A percentile compares a stretch with the other conserved stretches of the same genome.
Evolutionary conservation across 495 filamentous ascomycete genomes (phyloP).

Genomic region (Hypoxylon intermedium): DNA sequence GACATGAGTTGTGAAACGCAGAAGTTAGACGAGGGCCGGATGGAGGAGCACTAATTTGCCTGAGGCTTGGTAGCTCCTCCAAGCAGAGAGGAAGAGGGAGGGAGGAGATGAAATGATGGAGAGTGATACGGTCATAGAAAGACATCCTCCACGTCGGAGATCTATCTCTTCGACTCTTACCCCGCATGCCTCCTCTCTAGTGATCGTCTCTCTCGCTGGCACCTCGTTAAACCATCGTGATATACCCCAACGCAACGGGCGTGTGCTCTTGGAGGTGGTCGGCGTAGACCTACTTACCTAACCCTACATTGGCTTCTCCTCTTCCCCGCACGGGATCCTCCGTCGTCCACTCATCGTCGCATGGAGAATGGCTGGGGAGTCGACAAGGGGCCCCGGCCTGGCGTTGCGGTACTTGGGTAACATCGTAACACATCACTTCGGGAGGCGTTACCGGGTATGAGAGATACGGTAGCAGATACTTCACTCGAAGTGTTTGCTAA

Average conservation of each 20-base stretch:
- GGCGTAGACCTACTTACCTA: constrained; percentile 27
- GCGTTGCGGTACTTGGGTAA: constrained; percentile 34
- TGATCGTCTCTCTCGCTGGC: constrained; percentile 12
- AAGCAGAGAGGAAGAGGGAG: constrained; percentile 2
- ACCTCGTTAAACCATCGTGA: constrained; percentile 19
- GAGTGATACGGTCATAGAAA: constrained; percentile 27
- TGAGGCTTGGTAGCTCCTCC: constrained; percentile 9
- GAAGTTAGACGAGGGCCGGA: background rate
- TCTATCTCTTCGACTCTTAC: constrained; percentile 34
- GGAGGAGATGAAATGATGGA: constrained; percentile 10
- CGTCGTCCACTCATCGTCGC: constrained; percentile 10
- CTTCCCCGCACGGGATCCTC: constrained; percentile 30
- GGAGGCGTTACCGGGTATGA: constrained; percentile 36
- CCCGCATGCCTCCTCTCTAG: constrained; percentile 34
- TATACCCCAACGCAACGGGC: constrained; percentile 31
- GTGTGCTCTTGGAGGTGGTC: constrained; percentile 9
- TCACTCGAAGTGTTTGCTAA: background rate
- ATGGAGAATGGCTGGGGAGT: constrained; percentile 23
- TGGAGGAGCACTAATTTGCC: constrained; percentile 20
- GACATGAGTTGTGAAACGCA: constrained; percentile 15
- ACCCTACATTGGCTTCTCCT: constrained; percentile 21
- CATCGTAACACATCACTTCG: constrained; percentile 34
- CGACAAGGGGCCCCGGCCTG: constrained; percentile 11
- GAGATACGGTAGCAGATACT: constrained; percentile 14
- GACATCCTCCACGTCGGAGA: constrained; percentile 27